Base-by-base conservation (phyloP, 768 basidiomycete genomes). In the Naematelia encephala region DNA sequence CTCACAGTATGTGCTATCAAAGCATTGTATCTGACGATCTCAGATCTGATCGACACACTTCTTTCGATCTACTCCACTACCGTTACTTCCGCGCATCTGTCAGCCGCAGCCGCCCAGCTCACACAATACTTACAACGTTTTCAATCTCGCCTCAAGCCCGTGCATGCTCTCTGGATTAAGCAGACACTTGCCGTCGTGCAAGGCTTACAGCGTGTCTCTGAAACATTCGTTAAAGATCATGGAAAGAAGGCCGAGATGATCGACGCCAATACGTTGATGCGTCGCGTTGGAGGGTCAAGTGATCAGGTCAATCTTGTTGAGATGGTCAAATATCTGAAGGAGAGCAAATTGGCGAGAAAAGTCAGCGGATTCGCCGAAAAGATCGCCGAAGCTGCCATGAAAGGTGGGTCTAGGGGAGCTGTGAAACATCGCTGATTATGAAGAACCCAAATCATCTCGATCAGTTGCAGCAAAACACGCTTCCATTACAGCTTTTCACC, bases 11-110 rank as follows among this genome's bases (percentile, higher is more conserved):
- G 89, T n/a, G 30, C 29, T 54, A 48, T 51, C 29, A 4, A n/a
- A 28, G 25, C n/a, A n/a, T 39, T 16, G 34, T 39, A 39, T 8
- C 23, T 60, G 22, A 48, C 29, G 3, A 4, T 27, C n/a, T 3
- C 58, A 93, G 91, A 96, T 75, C 78, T 96, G 50, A 91, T 93
- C 67, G 86, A 91, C 19, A 91, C 92, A 0, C 80, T 99, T 1
- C 83, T 99, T 8, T 88, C 90, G 0, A 81, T 96, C 27, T 90
- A 94, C 56, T 89, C 89, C 1, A 81, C 84, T 25, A 79, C 82
- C 3, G 79, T 97, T 2, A 80, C 87, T 3, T 81, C 82, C 12
- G 61, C 76, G 0, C 84, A 81, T 8, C 80, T 98, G 14, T 69
- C 78, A 1, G 80, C 80, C 2, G 89, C 91, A 0, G 78, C 88